These are phyloP conservation scores for Oryza glumipatula DNA, from an alignment of 176 grass and related monocot genomes.

Conservation along the genomic window DNA sequence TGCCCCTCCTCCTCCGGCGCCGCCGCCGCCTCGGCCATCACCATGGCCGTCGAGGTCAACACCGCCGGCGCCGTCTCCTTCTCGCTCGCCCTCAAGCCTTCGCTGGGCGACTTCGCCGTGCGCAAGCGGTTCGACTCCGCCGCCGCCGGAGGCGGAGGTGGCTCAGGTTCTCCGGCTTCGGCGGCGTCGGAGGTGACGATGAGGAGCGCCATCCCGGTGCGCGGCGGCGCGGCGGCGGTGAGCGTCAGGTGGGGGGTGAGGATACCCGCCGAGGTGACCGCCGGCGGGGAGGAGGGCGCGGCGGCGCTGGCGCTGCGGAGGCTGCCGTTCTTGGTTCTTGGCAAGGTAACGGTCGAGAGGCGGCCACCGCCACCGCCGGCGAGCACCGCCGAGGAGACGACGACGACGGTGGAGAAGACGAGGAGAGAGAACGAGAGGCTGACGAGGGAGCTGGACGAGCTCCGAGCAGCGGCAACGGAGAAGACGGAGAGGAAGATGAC, in stretches of 20 bases:
- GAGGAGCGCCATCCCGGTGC: slow-evolving; percentile 17
- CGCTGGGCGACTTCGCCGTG: slow-evolving; percentile 23
- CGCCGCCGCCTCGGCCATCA: slow-evolving; percentile 11
- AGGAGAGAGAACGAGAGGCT: slow-evolving; percentile 26
- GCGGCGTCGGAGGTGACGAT: slow-evolving; percentile 19
- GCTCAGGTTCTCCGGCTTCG: neutral
- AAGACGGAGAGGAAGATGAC: neutral
- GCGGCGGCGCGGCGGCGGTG: neutral
- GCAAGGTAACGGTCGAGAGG: slow-evolving; percentile 30
- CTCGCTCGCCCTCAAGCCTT: slow-evolving; percentile 30
- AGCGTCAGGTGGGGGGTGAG: slow-evolving; percentile 33
- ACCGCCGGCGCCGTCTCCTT: slow-evolving; percentile 30
- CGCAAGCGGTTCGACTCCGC: slow-evolving; percentile 15
- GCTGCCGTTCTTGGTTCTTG: slow-evolving; percentile 23
- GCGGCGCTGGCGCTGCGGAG: slow-evolving; percentile 13
- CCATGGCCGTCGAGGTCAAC: slow-evolving; percentile 34
- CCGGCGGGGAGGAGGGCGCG: neutral
- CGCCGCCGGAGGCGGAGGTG: neutral
- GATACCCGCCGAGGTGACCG: slow-evolving; percentile 26
- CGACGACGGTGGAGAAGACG: neutral
- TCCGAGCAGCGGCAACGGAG: neutral
- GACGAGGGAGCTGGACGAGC: slow-evolving; percentile 6
- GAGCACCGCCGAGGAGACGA: neutral
- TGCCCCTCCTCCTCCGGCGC: neutral
- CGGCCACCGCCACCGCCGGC: neutral